phyloP scores from a whole-genome alignment of 768 basidiomycete species.

The Leccinum incarnatum region DNA sequence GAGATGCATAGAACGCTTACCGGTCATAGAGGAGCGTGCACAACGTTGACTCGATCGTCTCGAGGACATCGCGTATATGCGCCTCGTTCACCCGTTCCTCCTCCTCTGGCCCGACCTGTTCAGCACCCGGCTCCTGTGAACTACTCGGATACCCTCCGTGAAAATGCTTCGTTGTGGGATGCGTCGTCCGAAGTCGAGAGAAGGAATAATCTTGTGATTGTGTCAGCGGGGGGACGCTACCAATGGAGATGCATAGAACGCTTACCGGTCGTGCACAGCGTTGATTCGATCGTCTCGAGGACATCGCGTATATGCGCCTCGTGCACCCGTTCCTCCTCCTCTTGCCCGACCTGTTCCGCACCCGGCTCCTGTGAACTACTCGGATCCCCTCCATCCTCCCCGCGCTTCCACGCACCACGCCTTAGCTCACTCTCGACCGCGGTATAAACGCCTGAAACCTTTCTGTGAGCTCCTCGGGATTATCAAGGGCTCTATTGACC shows the following conservation, averaged over 20 bases:
- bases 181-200: slow-evolving; percentile 71
- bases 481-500: slow-evolving; percentile 41
- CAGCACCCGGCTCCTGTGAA: slow-evolving; percentile 12
- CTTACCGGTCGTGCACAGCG: slow-evolving; percentile 75
- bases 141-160: slow-evolving; percentile 28
- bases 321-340: slow-evolving; percentile 36
- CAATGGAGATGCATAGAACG: too few relatives aligned
- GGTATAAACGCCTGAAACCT: slow-evolving; percentile 67
- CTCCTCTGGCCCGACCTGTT: slow-evolving; percentile 17
- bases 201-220: slow-evolving; percentile 62
- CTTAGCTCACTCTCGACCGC: slow-evolving; percentile 63
- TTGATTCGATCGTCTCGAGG: slow-evolving; percentile 62
- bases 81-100: slow-evolving; percentile 41
- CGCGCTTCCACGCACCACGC: slow-evolving; percentile 17
- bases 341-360: slow-evolving; percentile 6
- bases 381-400: slow-evolving; percentile 8
- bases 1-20: slow-evolving; percentile 34
- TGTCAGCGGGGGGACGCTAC: neutral
- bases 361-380: slow-evolving; percentile 14
- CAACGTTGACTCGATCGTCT: slow-evolving; percentile 69
- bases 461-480: slow-evolving; percentile 49
- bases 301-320: slow-evolving; percentile 54
- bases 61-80: slow-evolving; percentile 59
- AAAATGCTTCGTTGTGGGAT: slow-evolving; percentile 86
- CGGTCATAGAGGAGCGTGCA: slow-evolving; percentile 82